These are phyloP conservation scores for Erodium maritimum DNA, from an alignment of 345 rosid genomes.

Conservation along the genomic window DNA sequence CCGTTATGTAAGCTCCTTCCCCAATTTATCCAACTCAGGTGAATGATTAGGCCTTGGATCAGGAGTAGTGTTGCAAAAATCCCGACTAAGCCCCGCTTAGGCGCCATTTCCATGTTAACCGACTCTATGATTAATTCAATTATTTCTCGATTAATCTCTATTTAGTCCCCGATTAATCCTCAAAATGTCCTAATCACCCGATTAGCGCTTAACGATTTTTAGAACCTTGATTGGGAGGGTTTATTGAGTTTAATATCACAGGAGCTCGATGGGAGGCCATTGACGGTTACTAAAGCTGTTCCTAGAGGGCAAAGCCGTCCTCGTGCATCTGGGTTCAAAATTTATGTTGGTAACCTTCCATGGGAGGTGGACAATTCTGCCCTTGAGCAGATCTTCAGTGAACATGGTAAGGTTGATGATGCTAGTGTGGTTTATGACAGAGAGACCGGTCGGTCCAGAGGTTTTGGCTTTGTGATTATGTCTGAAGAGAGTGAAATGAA, in stretches of 20 bases:
- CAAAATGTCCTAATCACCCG: no score
- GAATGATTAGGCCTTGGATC: no score
- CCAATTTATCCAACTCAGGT: no score
- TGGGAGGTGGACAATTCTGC: conserved; percentile 72
- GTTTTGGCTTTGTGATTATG: conserved; percentile 90
- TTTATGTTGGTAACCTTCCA: conserved; percentile 79
- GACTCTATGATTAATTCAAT: no score
- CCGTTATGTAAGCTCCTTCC: conserved; percentile 49
- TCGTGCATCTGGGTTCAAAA: conserved; percentile 36
- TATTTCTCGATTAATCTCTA: no score
- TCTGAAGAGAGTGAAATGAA: conserved; percentile 60
- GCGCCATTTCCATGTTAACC: no score
- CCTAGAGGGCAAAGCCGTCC: conserved; percentile 67
- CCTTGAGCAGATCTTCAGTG: conserved; percentile 75
- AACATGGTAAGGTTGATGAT: conserved; percentile 75
- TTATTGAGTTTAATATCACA: no score
- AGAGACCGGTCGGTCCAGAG: conserved; percentile 93
- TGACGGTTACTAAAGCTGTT: conserved; percentile 83
- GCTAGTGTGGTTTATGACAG: conserved; percentile 75
- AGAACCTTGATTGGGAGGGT: no score
- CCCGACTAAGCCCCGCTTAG: no score
- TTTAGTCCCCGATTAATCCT: no score
- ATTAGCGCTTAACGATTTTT: no score
- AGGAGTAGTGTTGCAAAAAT: no score
- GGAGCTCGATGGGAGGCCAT: conserved; percentile 63